phyloP scores from a whole-genome alignment of 1,284 basidiomycete genomes.

The Coriolopsis trogii region DNA sequence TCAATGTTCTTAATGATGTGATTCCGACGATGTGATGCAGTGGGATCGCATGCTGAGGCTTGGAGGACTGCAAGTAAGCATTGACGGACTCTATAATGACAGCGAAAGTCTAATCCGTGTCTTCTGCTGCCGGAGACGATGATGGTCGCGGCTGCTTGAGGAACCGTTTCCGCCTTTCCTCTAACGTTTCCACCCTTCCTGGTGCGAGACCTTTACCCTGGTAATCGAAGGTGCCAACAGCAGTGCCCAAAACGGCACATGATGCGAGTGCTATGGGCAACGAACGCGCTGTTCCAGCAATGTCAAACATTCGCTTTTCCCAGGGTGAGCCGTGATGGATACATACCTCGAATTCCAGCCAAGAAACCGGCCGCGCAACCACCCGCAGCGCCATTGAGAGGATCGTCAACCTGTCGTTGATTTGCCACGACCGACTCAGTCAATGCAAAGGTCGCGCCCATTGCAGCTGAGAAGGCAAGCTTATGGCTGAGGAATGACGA shows the following conservation, averaged over 20 bases:
- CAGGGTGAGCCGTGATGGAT: background rate
- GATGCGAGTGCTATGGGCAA: conserved; percentile 83
- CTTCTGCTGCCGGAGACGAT: conserved; percentile 29
- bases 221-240: conserved; percentile 85
- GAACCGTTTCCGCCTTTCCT: conserved; percentile 70
- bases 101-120: conserved; percentile 29
- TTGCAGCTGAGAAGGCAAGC: conserved; percentile 86
- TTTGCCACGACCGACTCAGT: conserved; percentile 86
- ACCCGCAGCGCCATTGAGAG: conserved; percentile 84
- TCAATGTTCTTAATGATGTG: too few species aligned
- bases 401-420: conserved; percentile 79
- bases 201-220: conserved; percentile 62
- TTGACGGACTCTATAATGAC: conserved; percentile 19
- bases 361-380: conserved; percentile 94
- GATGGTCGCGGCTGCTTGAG: conserved; percentile 61
- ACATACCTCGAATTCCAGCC: conserved; percentile 81
- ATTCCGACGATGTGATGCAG: too few species aligned
- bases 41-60: too few species aligned
- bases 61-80: too few species aligned
- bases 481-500: too few species aligned
- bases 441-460: conserved; percentile 87
- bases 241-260: conserved; percentile 79
- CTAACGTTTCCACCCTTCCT: conserved; percentile 41
- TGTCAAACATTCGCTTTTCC: background rate
- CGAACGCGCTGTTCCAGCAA: conserved; percentile 66